phyloP scores from a whole-genome alignment of 208 protist genomes.

The Leishmania gerbilli region DNA sequence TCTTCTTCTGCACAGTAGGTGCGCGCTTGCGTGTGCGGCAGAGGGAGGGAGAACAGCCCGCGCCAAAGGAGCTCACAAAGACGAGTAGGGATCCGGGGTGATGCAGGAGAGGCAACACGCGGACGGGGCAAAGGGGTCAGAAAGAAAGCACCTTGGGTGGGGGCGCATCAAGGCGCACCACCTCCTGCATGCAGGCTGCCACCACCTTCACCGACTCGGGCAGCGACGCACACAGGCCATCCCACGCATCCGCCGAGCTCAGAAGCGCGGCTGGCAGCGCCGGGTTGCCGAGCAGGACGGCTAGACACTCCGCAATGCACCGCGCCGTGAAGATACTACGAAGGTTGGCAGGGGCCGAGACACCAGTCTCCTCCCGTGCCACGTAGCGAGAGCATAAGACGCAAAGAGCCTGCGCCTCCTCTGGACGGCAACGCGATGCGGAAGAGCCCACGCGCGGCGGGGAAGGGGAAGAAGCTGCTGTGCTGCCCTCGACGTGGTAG shows the following conservation, averaged over 20 bases:
- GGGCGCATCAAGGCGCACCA: slow-evolving; percentile 12
- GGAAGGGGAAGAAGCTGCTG: not conserved
- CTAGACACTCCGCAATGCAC: slow-evolving; percentile 25
- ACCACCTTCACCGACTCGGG: slow-evolving; percentile 8
- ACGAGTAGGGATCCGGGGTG: not conserved
- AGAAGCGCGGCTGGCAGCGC: slow-evolving; percentile 5
- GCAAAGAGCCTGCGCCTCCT: slow-evolving; percentile 27
- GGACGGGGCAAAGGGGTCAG: not conserved
- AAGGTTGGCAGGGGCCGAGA: slow-evolving; percentile 3
- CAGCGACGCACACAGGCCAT: slow-evolving; percentile 5
- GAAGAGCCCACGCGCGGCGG: not conserved
- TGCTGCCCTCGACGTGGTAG: not conserved
- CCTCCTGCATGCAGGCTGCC: slow-evolving; percentile 15
- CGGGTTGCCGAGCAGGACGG: not conserved
- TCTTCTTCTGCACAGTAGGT: not conserved
- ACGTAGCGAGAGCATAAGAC: slow-evolving; percentile 25
- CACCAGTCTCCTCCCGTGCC: not conserved
- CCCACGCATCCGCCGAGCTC: slow-evolving; percentile 23
- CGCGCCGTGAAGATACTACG: slow-evolving; percentile 17
- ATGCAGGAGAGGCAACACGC: not conserved
- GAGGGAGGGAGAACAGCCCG: not conserved
- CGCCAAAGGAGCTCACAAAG: not conserved
- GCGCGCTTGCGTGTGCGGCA: not conserved
- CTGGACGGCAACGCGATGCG: not conserved
- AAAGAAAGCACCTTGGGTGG: slow-evolving; percentile 28